phyloP scores from a whole-genome alignment of 2,329 filamentous ascomycete genomes.

The Aspergillus sojae region DNA sequence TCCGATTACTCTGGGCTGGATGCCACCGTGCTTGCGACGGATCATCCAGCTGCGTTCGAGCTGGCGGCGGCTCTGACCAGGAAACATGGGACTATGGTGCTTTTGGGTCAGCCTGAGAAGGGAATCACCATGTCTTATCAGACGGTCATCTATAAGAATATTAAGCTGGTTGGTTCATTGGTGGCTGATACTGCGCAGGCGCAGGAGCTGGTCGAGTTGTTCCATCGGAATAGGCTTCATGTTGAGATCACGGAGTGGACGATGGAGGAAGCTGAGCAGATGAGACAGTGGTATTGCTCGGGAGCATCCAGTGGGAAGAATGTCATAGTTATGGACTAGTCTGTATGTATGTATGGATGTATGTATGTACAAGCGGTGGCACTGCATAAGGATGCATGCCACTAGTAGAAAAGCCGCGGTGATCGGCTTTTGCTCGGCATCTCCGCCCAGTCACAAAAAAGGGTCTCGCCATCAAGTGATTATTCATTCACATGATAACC shows the following conservation, averaged over 20 bases:
- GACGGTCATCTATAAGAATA: slow-evolving; percentile 54
- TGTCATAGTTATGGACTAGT: slow-evolving; percentile 12
- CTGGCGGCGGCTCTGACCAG: slow-evolving; percentile 58
- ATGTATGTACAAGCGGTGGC: neutral
- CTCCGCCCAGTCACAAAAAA: neutral
- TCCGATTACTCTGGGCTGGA: slow-evolving; percentile 52
- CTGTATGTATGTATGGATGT: neutral
- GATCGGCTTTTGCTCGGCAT: slow-evolving; percentile 9
- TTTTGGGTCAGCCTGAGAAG: slow-evolving; percentile 56
- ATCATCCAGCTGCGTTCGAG: slow-evolving; percentile 54
- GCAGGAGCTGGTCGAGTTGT: slow-evolving; percentile 45
- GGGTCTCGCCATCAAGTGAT: slow-evolving; percentile 3
- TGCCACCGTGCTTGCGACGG: slow-evolving; percentile 57
- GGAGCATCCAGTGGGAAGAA: slow-evolving; percentile 14
- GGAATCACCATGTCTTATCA: slow-evolving; percentile 36
- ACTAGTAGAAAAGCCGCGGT: slow-evolving; percentile 4
- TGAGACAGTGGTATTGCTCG: slow-evolving; percentile 17
- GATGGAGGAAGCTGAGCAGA: slow-evolving; percentile 18
- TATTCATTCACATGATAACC: slow-evolving; percentile 10
- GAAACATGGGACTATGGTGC: slow-evolving; percentile 61
- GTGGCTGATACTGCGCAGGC: slow-evolving; percentile 48
- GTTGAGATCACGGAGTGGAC: slow-evolving; percentile 18
- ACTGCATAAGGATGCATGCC: neutral
- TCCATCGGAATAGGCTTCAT: slow-evolving; percentile 14
- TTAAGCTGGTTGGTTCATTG: slow-evolving; percentile 52